Conservation (phyloP, 805 yeast genomes). For the Teunomyces barrocoloradensis region DNA sequence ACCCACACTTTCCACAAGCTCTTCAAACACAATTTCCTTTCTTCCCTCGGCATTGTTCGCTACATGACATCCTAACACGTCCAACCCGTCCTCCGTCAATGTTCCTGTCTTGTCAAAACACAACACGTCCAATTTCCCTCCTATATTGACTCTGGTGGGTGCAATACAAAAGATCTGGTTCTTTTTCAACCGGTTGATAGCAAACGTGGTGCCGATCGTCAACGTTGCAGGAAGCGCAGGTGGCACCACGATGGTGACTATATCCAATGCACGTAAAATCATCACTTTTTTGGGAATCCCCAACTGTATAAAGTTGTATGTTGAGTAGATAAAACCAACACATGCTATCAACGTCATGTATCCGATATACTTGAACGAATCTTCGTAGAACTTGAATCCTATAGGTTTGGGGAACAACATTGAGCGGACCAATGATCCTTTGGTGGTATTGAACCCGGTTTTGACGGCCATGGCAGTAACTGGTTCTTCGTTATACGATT, state of each 20-base stretch:
- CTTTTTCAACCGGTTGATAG: conserved; percentile 66
- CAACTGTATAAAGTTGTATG: conserved; percentile 74
- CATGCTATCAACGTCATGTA: conserved; percentile 86
- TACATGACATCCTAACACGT: conserved; percentile 62
- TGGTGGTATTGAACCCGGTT: conserved; percentile 93
- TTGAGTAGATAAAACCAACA: conserved; percentile 80
- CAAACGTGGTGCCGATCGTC: conserved; percentile 94
- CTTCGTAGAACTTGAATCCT: conserved; percentile 89
- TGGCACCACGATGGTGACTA: conserved; percentile 95
- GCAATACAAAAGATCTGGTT: conserved; percentile 81
- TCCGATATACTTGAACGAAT: conserved; percentile 94
- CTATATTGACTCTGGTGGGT: conserved; percentile 93
- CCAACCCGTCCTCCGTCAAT: conserved; percentile 93
- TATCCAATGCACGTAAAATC: conserved; percentile 85
- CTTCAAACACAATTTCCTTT: conserved; percentile 36
- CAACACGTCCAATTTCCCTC: conserved; percentile 86
- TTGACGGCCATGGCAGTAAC: conserved; percentile 85
- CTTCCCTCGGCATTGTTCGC: conserved; percentile 40
- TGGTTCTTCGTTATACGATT: conserved; percentile 67
- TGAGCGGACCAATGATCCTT: conserved; percentile 89
- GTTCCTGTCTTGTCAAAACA: conserved; percentile 99
- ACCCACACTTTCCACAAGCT: conserved; percentile 14
- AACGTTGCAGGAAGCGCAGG: conserved; percentile 98
- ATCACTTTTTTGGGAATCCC: conserved; percentile 70
- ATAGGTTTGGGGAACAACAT: conserved; percentile 96